Base-by-base conservation (phyloP, 176 grass and related monocot species). In the Aechmea fasciata region DNA sequence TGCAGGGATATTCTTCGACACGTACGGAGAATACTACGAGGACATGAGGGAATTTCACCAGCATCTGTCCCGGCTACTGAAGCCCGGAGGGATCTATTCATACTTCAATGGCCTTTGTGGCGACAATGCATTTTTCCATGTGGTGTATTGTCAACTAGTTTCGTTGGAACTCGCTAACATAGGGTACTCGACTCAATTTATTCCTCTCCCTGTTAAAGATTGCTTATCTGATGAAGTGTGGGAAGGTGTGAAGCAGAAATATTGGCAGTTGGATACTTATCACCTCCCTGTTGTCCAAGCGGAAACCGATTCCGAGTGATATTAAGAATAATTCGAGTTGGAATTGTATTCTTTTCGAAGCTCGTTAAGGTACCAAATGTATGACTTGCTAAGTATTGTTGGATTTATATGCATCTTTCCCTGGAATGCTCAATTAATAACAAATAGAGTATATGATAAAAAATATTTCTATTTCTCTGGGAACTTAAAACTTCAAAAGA, bases 91-190 rank as follows among this genome's bases (percentile, higher is more conserved):
- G 11, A 79, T 99, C 15, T 90, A 93, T 76, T 99, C 94, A 19
- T 93, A 99, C 77, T 99, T 93, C 79, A 99, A 93, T 15, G 94
- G 94, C 1, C 77, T 99, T 12, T 99, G 94, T 12, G 94, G 94
- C 7, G 89, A 90, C 69, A 93, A 93, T 15, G 94, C 94, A 0
- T 99, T 99, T 77, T 99, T 99, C 75, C 89, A 93, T 65, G 69
- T 71, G 10, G 94, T 93, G 67, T 93, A 90, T 54, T 99, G 87
- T 53, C 89, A 93, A 72, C 71, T 99, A 22, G 84, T 90, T 24
- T 83, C 87, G 0, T 15, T 99, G 47, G 94, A 93, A 82, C 77
- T 88, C 23, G 74, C 72, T 51, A 87, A 87, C 57, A 75, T 99
- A 2, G 90, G 89, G 10, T 88, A 85, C 63, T 88, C 84, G 0